phyloP scores from a whole-genome alignment of 169 alveolate genomes.

The Amoebophrya sp. region DNA sequence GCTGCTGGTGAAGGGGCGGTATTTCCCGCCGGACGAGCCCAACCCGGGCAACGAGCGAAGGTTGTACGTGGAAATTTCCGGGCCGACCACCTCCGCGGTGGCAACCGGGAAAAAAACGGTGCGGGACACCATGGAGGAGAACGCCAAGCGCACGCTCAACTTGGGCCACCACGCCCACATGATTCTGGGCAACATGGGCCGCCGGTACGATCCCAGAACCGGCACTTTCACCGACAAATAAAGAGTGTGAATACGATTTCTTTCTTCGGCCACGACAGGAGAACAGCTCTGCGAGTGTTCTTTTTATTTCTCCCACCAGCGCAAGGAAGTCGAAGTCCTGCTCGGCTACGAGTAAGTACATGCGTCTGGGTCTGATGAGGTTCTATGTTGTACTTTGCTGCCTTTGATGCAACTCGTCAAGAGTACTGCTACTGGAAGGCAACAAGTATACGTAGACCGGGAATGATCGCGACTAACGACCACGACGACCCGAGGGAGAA shows the following conservation, averaged over 20 bases:
- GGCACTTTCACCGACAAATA: neutral
- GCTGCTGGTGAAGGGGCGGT: neutral
- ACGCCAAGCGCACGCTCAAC: neutral
- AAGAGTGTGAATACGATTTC: neutral
- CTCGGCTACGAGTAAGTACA: no score
- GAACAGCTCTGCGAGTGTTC: no score
- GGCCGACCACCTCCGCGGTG: neutral
- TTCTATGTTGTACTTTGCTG: no score
- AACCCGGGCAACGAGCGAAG: conserved; percentile 4
- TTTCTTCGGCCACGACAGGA: no score
- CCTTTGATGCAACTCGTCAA: no score
- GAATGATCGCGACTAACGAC: no score
- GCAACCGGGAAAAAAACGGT: neutral
- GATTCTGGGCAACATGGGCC: neutral
- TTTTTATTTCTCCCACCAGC: no score
- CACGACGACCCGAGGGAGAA: no score
- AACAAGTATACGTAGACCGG: no score
- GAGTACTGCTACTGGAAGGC: no score
- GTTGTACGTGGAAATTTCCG: neutral
- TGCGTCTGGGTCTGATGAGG: no score
- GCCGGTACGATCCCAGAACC: neutral
- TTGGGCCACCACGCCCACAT: neutral
- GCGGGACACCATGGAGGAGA: neutral
- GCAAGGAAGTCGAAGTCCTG: no score
- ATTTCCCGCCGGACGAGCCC: neutral